Conservation (phyloP, 2,329 filamentous ascomycete species). For the Mycogone perniciosa region DNA sequence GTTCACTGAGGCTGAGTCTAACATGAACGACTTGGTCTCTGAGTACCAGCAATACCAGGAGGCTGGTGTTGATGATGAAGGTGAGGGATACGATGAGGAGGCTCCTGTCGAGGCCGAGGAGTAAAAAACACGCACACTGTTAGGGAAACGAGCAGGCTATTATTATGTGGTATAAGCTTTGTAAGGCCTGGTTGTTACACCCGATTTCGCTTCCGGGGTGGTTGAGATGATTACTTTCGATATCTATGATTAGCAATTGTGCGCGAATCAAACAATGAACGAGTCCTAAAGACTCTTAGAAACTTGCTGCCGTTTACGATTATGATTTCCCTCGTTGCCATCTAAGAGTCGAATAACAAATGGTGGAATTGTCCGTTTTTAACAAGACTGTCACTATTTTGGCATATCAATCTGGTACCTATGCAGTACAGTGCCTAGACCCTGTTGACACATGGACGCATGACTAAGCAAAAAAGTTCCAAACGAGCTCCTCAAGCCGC, state of each 20-base stretch:
- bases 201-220: conserved; percentile 19
- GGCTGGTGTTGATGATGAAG: conserved; percentile 91
- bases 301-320: no score
- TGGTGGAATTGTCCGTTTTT: no score
- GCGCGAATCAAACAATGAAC: conserved; percentile 22
- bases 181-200: conserved; percentile 8
- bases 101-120: conserved; percentile 37
- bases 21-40: conserved; percentile 99
- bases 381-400: no score
- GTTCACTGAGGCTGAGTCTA: conserved; percentile 99
- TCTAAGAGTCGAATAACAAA: no score
- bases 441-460: no score
- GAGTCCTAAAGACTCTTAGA: conserved; percentile 20
- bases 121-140: background rate
- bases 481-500: no score
- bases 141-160: background rate
- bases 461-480: no score
- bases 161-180: conserved; percentile 5
- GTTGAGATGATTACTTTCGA: conserved; percentile 31
- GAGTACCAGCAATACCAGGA: conserved; percentile 99
- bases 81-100: conserved; percentile 94
- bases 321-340: no score
- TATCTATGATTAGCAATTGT: conserved; percentile 33
- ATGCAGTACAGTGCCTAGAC: no score
- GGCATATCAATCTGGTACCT: no score